These are phyloP conservation scores for Mitragyna speciosa DNA, from an alignment of 257 asterid genomes.

Conservation along the genomic window DNA sequence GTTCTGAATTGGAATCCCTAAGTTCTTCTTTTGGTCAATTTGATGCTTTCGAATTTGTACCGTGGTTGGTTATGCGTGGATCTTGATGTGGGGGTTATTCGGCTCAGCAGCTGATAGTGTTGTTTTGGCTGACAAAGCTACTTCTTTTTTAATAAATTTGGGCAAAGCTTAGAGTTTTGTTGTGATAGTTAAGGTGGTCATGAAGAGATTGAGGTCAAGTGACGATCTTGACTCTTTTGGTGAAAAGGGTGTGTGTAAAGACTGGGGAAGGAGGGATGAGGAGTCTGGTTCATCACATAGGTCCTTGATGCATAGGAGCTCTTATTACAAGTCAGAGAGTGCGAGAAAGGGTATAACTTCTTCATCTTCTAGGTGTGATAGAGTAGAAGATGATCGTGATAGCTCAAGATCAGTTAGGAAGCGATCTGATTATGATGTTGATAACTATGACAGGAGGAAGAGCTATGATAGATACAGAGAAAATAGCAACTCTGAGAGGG, in stretches of 20 bases:
- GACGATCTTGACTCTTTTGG: constrained; percentile 80
- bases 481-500: constrained; percentile 55
- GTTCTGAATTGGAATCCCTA: constrained; percentile 3
- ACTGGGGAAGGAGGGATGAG: constrained; percentile 87
- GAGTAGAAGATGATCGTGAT: constrained; percentile 79
- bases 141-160: constrained; percentile 15
- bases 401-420: constrained; percentile 61
- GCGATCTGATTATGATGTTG: constrained; percentile 66
- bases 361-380: constrained; percentile 72
- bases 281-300: constrained; percentile 56
- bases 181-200: constrained; percentile 23
- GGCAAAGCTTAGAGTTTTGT: constrained; percentile 15
- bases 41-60: constrained; percentile 6
- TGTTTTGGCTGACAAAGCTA: constrained; percentile 6
- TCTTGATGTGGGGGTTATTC: background rate
- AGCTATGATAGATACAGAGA: constrained; percentile 66
- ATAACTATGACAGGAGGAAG: constrained; percentile 72
- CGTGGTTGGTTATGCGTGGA: constrained; percentile 10
- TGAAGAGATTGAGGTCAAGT: constrained; percentile 89
- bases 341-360: constrained; percentile 72
- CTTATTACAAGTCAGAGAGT: constrained; percentile 72
- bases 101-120: constrained; percentile 9
- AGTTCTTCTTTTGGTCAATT: background rate
- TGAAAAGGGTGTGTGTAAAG: constrained; percentile 67
- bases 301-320: constrained; percentile 63